phyloP scores from a whole-genome alignment of 2,329 filamentous ascomycete genomes.

The Colletotrichum karsti region DNA sequence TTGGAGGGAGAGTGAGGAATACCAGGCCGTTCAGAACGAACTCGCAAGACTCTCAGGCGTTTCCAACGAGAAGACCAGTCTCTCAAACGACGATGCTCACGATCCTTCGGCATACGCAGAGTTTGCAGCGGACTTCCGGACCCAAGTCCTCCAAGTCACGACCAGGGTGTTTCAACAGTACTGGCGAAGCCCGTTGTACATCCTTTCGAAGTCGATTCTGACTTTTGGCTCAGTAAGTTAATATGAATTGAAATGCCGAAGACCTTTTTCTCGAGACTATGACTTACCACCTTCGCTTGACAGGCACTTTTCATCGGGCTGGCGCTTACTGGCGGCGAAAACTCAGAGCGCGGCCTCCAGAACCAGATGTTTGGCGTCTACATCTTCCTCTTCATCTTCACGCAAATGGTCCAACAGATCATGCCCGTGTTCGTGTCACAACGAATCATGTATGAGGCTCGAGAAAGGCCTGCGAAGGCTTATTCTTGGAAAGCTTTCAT shows the following conservation, averaged over 20 bases:
- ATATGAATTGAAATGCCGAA: too few species aligned
- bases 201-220: constrained; percentile 74
- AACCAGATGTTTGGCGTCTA: constrained; percentile 74
- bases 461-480: constrained; percentile 71
- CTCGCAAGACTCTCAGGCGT: constrained; percentile 32
- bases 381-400: constrained; percentile 72
- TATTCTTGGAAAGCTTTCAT: constrained; percentile 77
- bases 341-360: constrained; percentile 72
- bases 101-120: constrained; percentile 58
- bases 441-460: constrained; percentile 71
- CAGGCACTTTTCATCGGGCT: constrained; percentile 69
- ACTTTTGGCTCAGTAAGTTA: constrained; percentile 44
- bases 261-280: too few species aligned
- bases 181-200: constrained; percentile 80
- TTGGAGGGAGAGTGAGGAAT: constrained; percentile 54
- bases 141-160: constrained; percentile 52
- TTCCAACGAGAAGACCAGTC: constrained; percentile 18
- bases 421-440: constrained; percentile 75
- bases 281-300: too few species aligned
- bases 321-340: too few species aligned
- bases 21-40: constrained; percentile 24
- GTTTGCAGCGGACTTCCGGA: constrained; percentile 73
- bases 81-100: not conserved
- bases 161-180: constrained; percentile 78
- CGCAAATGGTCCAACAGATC: constrained; percentile 64